These are phyloP conservation scores for Malus hybrid DNA, from an alignment of 331 rosid genomes.

Conservation along the genomic window DNA sequence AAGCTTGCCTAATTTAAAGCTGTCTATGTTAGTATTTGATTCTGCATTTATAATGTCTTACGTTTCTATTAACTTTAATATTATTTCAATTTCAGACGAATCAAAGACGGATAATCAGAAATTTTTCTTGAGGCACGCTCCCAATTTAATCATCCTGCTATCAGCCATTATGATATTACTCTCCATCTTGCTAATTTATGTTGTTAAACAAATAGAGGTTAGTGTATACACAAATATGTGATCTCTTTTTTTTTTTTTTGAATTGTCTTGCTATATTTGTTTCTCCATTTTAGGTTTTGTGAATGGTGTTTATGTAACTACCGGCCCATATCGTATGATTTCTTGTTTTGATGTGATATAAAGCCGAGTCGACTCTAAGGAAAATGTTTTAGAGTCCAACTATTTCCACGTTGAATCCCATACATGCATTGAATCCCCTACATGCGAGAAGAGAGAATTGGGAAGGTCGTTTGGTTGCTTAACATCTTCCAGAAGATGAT, in stretches of 20 bases:
- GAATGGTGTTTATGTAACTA: not conserved
- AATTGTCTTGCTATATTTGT: not conserved
- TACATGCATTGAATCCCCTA: too few relatives aligned
- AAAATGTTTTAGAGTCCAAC: not conserved
- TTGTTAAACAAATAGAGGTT: conserved; percentile 50
- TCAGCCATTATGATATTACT: conserved; percentile 47
- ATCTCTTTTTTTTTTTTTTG: not conserved
- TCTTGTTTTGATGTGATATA: not conserved
- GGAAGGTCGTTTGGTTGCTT: not conserved
- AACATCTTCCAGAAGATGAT: not conserved
- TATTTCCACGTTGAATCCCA: not conserved
- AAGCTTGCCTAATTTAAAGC: not conserved
- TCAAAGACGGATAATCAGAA: conserved; percentile 59
- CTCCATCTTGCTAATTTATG: conserved; percentile 27
- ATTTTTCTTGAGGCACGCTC: conserved; percentile 44
- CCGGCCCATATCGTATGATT: not conserved
- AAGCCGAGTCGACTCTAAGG: not conserved
- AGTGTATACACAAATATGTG: not conserved
- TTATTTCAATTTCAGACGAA: conserved; percentile 42
- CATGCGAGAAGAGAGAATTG: not conserved
- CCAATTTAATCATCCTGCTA: conserved; percentile 39
- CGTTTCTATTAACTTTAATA: conserved; percentile 5
- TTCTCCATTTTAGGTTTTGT: not conserved
- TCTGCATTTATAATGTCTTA: not conserved
- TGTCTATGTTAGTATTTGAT: too few relatives aligned